Percentiles rank a stretch among this genome's conserved stretches.
Conservation (phyloP, 441 rosid species). For the Kokia cookei region DNA sequence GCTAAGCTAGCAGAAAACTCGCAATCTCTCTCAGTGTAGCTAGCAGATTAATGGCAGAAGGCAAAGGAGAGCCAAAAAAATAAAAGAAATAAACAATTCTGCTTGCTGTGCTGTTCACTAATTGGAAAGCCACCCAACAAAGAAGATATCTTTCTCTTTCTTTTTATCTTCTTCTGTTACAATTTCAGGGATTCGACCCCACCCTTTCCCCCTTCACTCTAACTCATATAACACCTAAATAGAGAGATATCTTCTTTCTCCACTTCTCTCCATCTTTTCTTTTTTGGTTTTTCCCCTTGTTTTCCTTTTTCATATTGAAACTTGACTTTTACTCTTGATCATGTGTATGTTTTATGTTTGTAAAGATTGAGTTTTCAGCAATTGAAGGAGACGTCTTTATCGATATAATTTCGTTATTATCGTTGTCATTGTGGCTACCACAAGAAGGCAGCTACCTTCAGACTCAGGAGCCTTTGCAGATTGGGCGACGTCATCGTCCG, state of each 20-base stretch:
- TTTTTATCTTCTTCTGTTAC: slow-evolving; percentile 22
- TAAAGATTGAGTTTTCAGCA: background rate
- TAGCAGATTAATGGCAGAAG: background rate
- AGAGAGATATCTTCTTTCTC: slow-evolving; percentile 4
- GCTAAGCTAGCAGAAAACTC: slow-evolving; percentile 5
- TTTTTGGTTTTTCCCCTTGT: too few relatives aligned
- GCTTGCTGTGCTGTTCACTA: slow-evolving; percentile 6
- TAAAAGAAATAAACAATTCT: background rate
- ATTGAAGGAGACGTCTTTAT: background rate
- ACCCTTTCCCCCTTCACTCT: slow-evolving; percentile 10
- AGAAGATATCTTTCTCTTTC: slow-evolving; percentile 8
- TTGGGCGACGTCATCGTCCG: slow-evolving; percentile 61
- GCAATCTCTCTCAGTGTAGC: background rate
- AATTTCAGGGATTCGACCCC: slow-evolving; percentile 44
- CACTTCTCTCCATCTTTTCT: background rate
- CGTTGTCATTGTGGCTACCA: slow-evolving; percentile 85
- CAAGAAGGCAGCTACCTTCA: slow-evolving; percentile 76
- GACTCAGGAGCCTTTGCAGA: slow-evolving; percentile 92
- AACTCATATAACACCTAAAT: slow-evolving; percentile 28
- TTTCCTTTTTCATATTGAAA: background rate
- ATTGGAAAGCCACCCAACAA: slow-evolving; percentile 16
- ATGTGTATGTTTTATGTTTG: slow-evolving; percentile 1
- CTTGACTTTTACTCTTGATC: background rate
- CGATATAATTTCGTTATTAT: background rate
- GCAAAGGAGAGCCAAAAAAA: background rate